Conservation (phyloP, 139 green algal genomes). For the Chlamydomonas incerta region DNA sequence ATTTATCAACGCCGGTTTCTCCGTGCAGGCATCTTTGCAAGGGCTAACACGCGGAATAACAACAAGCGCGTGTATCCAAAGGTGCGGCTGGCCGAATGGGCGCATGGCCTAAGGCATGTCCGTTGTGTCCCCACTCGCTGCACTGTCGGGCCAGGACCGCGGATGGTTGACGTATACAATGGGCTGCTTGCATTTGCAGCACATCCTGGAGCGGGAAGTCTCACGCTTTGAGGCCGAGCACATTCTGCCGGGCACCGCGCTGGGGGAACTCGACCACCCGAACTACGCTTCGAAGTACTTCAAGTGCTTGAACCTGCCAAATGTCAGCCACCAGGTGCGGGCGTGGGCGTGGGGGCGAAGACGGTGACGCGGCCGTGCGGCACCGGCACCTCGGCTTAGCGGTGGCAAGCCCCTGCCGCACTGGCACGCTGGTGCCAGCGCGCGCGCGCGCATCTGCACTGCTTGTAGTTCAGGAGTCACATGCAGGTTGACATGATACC, state of each 20-base stretch:
- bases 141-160: too few relatives aligned
- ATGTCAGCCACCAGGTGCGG: slow-evolving; percentile 75
- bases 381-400: too few relatives aligned
- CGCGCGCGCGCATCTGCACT: too few relatives aligned
- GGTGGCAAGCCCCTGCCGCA: too few relatives aligned
- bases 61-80: slow-evolving; percentile 81
- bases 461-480: too few relatives aligned
- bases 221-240: slow-evolving; percentile 58
- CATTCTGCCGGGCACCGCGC: slow-evolving; percentile 58
- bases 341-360: too few relatives aligned
- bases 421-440: too few relatives aligned
- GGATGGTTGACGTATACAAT: too few relatives aligned
- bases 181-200: slow-evolving; percentile 40
- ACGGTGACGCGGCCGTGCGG: too few relatives aligned
- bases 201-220: slow-evolving; percentile 71
- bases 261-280: slow-evolving; percentile 79
- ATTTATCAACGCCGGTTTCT: too few relatives aligned
- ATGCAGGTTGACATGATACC: too few relatives aligned
- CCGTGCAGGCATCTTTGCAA: slow-evolving; percentile 68
- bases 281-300: slow-evolving; percentile 73
- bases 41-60: slow-evolving; percentile 69
- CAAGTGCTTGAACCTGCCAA: slow-evolving; percentile 74
- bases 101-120: neutral
- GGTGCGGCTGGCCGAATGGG: slow-evolving; percentile 22
- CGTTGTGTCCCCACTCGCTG: too few relatives aligned